A percentile compares a stretch with the other conserved stretches of the same genome.
These are phyloP conservation scores for Suillus tomentosus DNA, from an alignment of 768 basidiomycete species.

Conservation along the genomic window DNA sequence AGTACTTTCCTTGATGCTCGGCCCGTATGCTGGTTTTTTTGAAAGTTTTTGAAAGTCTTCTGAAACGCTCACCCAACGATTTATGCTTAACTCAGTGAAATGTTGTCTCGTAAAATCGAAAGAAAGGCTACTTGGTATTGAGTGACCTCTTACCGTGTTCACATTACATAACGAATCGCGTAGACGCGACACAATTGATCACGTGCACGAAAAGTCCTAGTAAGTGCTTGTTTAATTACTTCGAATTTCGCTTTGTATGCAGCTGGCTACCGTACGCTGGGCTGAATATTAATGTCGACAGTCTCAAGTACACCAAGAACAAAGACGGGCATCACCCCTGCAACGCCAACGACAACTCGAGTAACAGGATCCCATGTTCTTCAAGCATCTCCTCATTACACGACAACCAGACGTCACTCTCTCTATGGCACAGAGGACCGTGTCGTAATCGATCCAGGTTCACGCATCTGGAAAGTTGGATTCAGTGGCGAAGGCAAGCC, in stretches of 20 bases:
- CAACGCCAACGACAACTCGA: constrained; percentile 61
- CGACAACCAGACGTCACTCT: constrained; percentile 85
- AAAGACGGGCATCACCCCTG: constrained; percentile 22
- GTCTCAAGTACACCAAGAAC: constrained; percentile 37
- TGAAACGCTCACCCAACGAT: background rate
- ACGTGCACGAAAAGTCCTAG: background rate
- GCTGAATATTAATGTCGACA: constrained; percentile 31
- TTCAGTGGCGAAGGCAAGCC: constrained; percentile 96
- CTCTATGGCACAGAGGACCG: constrained; percentile 97
- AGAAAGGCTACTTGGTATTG: background rate
- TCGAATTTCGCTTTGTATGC: background rate
- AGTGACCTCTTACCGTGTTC: background rate
- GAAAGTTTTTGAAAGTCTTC: background rate
- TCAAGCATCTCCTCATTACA: constrained; percentile 80
- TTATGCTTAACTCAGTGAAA: background rate
- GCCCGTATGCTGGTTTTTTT: background rate
- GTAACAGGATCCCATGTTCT: constrained; percentile 48
- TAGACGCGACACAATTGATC: background rate
- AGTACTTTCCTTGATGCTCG: background rate
- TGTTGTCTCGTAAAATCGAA: background rate
- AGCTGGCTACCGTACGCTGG: background rate
- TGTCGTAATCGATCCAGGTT: constrained; percentile 93
- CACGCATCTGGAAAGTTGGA: constrained; percentile 93
- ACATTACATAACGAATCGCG: too few species aligned
- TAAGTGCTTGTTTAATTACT: background rate